Percentiles rank a stretch among this genome's conserved stretches.
These are phyloP conservation scores for Metschnikowia orientalis DNA, from an alignment of 805 yeast species.

Conservation along the genomic window DNA sequence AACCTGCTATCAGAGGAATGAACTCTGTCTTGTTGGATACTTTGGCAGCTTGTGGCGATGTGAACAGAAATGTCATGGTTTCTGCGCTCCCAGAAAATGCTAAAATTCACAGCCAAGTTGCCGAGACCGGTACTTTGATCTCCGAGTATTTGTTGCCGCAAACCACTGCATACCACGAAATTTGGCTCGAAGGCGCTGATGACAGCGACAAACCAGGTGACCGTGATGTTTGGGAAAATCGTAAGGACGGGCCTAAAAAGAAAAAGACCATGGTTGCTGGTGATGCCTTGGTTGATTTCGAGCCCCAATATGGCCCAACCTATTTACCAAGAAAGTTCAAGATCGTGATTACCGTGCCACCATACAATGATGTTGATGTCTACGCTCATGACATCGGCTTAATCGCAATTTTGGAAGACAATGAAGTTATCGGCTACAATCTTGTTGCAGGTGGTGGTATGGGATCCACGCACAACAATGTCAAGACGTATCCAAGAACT, in stretches of 20 bases:
- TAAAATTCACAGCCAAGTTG: constrained; percentile 72
- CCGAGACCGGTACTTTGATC: constrained; percentile 55
- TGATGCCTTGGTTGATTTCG: constrained; percentile 72
- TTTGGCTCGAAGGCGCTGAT: constrained; percentile 89
- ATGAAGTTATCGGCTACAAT: constrained; percentile 73
- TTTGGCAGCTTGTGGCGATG: constrained; percentile 98
- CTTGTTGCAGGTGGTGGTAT: constrained; percentile 96
- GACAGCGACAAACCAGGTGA: constrained; percentile 65
- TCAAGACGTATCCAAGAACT: constrained; percentile 93
- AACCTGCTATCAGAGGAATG: constrained; percentile 89
- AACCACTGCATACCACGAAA: constrained; percentile 95
- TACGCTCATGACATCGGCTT: constrained; percentile 94
- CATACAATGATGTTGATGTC: constrained; percentile 93
- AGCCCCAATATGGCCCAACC: constrained; percentile 82
- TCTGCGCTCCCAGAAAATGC: constrained; percentile 87
- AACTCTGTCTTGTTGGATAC: constrained; percentile 89
- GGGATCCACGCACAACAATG: constrained; percentile 97
- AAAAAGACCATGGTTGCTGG: constrained; percentile 84
- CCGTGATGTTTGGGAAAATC: constrained; percentile 55
- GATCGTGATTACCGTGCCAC: constrained; percentile 91
- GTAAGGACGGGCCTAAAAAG: constrained; percentile 74
- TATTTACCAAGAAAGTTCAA: constrained; percentile 95
- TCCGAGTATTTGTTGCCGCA: constrained; percentile 82
- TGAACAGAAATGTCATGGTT: constrained; percentile 90
- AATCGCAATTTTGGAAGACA: constrained; percentile 73